Conservation (phyloP, 805 yeast species). For the Yamadazyma olivae region DNA sequence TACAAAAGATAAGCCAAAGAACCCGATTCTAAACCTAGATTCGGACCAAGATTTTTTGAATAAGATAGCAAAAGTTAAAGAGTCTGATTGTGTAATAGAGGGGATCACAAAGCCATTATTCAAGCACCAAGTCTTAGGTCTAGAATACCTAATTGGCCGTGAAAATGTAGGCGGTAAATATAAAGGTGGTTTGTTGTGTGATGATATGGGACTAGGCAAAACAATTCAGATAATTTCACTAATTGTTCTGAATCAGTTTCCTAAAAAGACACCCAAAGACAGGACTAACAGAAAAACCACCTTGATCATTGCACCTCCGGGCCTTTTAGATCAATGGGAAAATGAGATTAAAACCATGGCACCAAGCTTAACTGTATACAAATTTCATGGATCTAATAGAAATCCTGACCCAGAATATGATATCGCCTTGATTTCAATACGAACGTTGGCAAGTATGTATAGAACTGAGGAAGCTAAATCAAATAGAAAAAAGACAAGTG, state of each 20-base stretch:
- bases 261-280: too few species aligned
- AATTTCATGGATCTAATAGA: too few species aligned
- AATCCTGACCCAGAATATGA: too few species aligned
- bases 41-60: not conserved
- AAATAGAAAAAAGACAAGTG: too few species aligned
- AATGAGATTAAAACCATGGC: too few species aligned
- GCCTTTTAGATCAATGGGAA: not conserved
- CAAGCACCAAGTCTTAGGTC: not conserved
- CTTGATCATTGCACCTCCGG: not conserved
- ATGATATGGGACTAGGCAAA: constrained; percentile 2
- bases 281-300: not conserved
- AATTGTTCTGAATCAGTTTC: not conserved
- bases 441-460: too few species aligned
- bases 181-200: constrained; percentile 1
- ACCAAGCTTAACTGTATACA: too few species aligned
- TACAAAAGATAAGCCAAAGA: too few species aligned
- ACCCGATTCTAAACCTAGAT: too few species aligned
- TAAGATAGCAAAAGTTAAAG: not conserved
- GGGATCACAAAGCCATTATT: not conserved
- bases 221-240: constrained; percentile 1
- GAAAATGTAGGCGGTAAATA: not conserved
- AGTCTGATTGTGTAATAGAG: not conserved
- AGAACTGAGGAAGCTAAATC: too few species aligned
- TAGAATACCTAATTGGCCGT: not conserved
- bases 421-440: too few species aligned